Evolutionary conservation across 495 filamentous ascomycete species (phyloP), one percentile per base, ranked within the genome.

Genomic region (Rostrohypoxylon terebratum): DNA sequence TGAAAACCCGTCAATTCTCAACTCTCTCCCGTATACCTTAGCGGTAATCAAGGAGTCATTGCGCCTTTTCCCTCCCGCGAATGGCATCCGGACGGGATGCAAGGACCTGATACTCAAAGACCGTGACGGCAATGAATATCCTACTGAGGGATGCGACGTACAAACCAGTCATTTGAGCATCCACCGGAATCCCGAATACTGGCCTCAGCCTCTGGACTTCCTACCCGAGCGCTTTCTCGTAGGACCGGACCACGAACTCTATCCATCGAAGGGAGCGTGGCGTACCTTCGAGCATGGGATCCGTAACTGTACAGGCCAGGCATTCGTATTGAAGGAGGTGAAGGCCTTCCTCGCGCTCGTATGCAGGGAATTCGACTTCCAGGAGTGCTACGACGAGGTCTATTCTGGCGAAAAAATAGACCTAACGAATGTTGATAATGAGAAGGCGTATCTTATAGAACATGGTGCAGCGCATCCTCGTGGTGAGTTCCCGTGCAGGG

Each of bases 271-370:
- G 36, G 80, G 81, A 31, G 81, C 84, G 0, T 88, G 81, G 81
- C 77, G 85, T n/a, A 77, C 77, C 6, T 88, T 88, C 63, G 83
- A 85, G 67, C 77, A 78, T 23, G 85, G 85, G 0, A 78, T 83
- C 3, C 71, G 86, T 1, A 81, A 77, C 34, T 88, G 86, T 53
- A 85, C 87, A n/a, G 86, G 87, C 0, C 84, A 87, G 64, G 81
- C 82, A 13, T 79, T 88, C 36, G 83, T 83, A 0, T 73, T 87
- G 68, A 78, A 82, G 11, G 84, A 88, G 69, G 64, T 82, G 34
- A 80, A 78, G 59, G 77, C 84, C 25, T 77, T 83, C n/a, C 59
- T 88, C 48, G 82, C 81, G 1, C 68, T 88, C 71, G 79, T 60
- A 7, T 57, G 80, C 28, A 77, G 87, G 50, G 66, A 75, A 11